Conservation (phyloP, 192 early-diverging fungal genomes). For the Backusella circina region DNA sequence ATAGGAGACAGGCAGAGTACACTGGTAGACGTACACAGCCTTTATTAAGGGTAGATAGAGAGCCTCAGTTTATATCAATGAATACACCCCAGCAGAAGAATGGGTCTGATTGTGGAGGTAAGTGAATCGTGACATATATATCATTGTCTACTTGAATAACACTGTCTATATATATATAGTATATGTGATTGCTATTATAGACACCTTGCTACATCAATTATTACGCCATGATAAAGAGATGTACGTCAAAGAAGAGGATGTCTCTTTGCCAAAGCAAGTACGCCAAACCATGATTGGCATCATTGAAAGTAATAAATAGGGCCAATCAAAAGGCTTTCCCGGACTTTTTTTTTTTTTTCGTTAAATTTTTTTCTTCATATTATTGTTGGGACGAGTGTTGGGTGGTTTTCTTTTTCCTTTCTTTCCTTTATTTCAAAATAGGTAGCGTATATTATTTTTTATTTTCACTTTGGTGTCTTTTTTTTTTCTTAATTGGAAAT, state of each 20-base stretch:
- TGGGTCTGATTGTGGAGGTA: conserved; percentile 24
- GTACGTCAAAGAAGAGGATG: not conserved
- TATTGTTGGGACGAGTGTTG: not conserved
- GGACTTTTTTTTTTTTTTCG: not conserved
- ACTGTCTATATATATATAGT: not conserved
- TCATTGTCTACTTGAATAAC: too few relatives aligned
- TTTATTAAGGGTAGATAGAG: not conserved
- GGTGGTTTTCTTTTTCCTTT: not conserved
- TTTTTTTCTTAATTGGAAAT: not conserved
- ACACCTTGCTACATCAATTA: conserved; percentile 8
- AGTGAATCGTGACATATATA: not conserved
- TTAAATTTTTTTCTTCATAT: conserved; percentile 5
- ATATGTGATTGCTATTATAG: conserved; percentile 8
- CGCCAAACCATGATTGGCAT: not conserved
- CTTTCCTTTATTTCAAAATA: not conserved
- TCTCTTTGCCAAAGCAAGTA: not conserved
- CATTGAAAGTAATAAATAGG: conserved; percentile 34
- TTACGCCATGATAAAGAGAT: not conserved
- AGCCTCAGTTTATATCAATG: conserved; percentile 2
- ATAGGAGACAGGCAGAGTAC: not conserved
- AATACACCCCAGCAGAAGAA: conserved; percentile 19
- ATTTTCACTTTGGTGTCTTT: too few relatives aligned
- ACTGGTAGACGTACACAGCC: not conserved
- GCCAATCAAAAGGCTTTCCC: not conserved
- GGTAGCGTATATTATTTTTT: not conserved